Evolutionary conservation across 257 asterid species (phyloP).

Genomic region (Nicotiana otophora): DNA sequence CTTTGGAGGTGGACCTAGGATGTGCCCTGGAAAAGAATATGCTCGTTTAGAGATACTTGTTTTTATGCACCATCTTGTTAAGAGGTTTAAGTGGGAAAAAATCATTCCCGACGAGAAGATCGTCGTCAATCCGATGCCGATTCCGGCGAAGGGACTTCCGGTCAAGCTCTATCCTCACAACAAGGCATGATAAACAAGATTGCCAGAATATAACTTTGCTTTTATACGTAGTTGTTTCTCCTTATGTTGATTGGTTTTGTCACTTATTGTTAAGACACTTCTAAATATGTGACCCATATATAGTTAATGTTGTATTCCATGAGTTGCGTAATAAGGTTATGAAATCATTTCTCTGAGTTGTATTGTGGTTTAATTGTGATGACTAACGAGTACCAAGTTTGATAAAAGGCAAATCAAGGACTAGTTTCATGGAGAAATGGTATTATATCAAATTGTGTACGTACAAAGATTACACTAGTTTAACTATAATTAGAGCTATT

Average conservation of each 20-base stretch:
- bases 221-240: neutral
- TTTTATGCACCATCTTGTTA: conserved; percentile 50
- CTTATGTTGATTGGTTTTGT: neutral
- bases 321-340: neutral
- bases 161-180: conserved; percentile 40
- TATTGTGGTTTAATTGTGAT: neutral
- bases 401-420: neutral
- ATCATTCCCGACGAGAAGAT: conserved; percentile 39
- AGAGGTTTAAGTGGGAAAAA: conserved; percentile 44
- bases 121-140: conserved; percentile 46
- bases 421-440: neutral
- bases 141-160: conserved; percentile 53
- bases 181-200: neutral
- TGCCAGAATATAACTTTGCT: neutral
- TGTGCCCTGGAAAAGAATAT: conserved; percentile 60
- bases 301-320: neutral
- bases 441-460: too few species aligned
- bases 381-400: neutral
- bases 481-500: too few species aligned
- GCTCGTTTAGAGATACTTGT: conserved; percentile 50
- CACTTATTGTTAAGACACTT: neutral
- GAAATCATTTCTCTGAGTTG: neutral
- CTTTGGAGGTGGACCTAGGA: conserved; percentile 56
- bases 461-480: too few species aligned
- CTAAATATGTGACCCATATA: neutral